A percentile compares a stretch with the other conserved stretches of the same genome.
phyloP scores from a whole-genome alignment of 495 filamentous ascomycete genomes.

The Neurospora sp. region DNA sequence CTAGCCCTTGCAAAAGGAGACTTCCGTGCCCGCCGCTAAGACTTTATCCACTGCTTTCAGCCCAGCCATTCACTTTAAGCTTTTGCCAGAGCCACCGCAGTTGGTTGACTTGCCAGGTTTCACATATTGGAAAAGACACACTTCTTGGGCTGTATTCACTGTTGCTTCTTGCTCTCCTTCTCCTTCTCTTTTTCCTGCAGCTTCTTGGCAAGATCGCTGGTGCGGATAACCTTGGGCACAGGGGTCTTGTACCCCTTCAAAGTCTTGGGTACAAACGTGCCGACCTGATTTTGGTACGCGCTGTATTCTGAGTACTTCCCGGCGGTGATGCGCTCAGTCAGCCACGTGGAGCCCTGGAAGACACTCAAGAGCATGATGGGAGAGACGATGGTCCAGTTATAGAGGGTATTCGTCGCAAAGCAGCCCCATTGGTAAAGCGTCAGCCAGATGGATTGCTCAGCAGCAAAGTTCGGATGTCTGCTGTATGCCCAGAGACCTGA shows the following conservation, averaged over 20 bases:
- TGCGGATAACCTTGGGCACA: slow-evolving; percentile 32
- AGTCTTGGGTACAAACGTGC: slow-evolving; percentile 64
- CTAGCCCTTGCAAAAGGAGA: not conserved
- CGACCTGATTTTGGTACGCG: slow-evolving; percentile 73
- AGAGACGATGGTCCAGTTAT: slow-evolving; percentile 74
- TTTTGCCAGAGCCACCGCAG: not conserved
- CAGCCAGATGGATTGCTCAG: slow-evolving; percentile 89
- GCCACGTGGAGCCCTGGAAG: slow-evolving; percentile 78
- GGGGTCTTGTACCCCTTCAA: slow-evolving; percentile 26
- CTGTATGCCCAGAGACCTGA: slow-evolving; percentile 76
- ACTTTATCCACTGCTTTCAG: not conserved
- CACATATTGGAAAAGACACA: not conserved
- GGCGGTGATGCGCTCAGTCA: slow-evolving; percentile 73
- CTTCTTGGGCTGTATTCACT: slow-evolving; percentile 7
- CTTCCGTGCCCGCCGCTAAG: not conserved
- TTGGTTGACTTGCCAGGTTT: not conserved
- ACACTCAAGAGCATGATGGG: slow-evolving; percentile 58
- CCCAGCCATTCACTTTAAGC: not conserved
- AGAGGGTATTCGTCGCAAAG: slow-evolving; percentile 54
- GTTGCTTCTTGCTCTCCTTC: slow-evolving; percentile 26
- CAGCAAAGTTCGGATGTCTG: slow-evolving; percentile 89
- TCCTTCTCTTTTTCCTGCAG: slow-evolving; percentile 11
- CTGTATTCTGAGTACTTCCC: slow-evolving; percentile 83
- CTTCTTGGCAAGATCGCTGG: slow-evolving; percentile 36
- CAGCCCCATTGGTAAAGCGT: slow-evolving; percentile 78